A percentile compares a stretch with the other conserved stretches of the same genome.
phyloP scores from a whole-genome alignment of 129 eudicot genomes.

The Glebionis coronaria region DNA sequence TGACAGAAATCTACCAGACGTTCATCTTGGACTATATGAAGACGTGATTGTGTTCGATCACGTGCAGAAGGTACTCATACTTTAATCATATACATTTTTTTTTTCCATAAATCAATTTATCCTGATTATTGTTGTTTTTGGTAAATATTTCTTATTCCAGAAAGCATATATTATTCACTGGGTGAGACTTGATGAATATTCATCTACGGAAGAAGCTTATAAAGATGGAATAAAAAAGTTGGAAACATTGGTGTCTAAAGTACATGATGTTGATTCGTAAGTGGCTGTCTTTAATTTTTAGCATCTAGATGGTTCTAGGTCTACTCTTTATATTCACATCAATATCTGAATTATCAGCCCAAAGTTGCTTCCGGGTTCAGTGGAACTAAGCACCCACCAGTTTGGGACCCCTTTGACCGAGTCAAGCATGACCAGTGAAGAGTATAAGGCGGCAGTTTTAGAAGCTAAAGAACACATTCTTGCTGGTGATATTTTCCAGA shows the following conservation, averaged over 20 bases:
- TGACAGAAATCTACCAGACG: slow-evolving; percentile 75
- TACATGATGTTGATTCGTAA: slow-evolving; percentile 68
- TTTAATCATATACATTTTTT: background rate
- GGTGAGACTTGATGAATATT: slow-evolving; percentile 71
- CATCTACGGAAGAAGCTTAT: slow-evolving; percentile 69
- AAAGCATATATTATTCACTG: slow-evolving; percentile 83
- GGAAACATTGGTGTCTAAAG: slow-evolving; percentile 61
- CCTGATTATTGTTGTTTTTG: background rate
- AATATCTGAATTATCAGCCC: slow-evolving; percentile 48
- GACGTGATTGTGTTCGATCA: slow-evolving; percentile 92
- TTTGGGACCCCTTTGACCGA: slow-evolving; percentile 41
- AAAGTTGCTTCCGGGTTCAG: slow-evolving; percentile 61
- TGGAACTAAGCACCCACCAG: slow-evolving; percentile 44
- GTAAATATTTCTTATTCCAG: slow-evolving; percentile 36
- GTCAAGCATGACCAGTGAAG: slow-evolving; percentile 61
- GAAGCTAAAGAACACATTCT: slow-evolving; percentile 88
- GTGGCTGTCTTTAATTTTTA: slow-evolving; percentile 22
- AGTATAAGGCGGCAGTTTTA: slow-evolving; percentile 60
- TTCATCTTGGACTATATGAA: slow-evolving; percentile 84
- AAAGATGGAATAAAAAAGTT: slow-evolving; percentile 63
- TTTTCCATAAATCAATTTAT: background rate
- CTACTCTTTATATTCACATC: slow-evolving; percentile 7
- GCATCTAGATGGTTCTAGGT: slow-evolving; percentile 2
- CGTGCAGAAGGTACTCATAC: slow-evolving; percentile 76
- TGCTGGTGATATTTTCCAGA: slow-evolving; percentile 89